Percentiles rank a stretch among this genome's conserved stretches.
Conservation (phyloP, 805 yeast species). For the Cyberlindnera xishuangbannaensis region DNA sequence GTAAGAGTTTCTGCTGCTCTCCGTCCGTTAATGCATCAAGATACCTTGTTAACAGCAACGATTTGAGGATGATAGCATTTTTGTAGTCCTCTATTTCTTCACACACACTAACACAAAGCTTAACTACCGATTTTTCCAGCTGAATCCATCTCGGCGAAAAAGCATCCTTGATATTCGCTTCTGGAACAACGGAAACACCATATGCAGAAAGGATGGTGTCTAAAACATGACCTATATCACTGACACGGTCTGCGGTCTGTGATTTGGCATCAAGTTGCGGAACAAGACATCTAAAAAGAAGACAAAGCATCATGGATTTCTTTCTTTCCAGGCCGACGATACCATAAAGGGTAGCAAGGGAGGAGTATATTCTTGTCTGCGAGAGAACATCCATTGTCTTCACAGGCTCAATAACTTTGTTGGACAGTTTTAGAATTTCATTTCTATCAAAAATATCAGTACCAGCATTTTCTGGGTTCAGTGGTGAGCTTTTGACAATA, state of each 20-base stretch:
- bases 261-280: constrained; percentile 29
- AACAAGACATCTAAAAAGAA: constrained; percentile 48
- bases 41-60: constrained; percentile 51
- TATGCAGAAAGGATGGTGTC: constrained; percentile 47
- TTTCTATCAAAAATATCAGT: constrained; percentile 25
- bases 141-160: constrained; percentile 44
- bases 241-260: neutral
- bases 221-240: constrained; percentile 38
- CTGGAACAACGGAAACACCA: constrained; percentile 41
- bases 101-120: constrained; percentile 46
- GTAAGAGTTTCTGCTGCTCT: constrained; percentile 47
- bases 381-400: constrained; percentile 40
- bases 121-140: constrained; percentile 51
- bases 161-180: constrained; percentile 23
- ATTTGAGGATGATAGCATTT: constrained; percentile 41
- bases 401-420: constrained; percentile 40
- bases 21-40: constrained; percentile 45
- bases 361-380: constrained; percentile 58
- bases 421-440: constrained; percentile 46
- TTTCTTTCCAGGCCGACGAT: constrained; percentile 61
- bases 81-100: constrained; percentile 42
- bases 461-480: constrained; percentile 8
- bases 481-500: constrained; percentile 36
- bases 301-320: constrained; percentile 60
- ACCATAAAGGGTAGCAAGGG: constrained; percentile 59